Evolutionary conservation across 805 yeast genomes (phyloP), one percentile per base, ranked within the genome.

Genomic region (Yamadazyma tumulicola): DNA sequence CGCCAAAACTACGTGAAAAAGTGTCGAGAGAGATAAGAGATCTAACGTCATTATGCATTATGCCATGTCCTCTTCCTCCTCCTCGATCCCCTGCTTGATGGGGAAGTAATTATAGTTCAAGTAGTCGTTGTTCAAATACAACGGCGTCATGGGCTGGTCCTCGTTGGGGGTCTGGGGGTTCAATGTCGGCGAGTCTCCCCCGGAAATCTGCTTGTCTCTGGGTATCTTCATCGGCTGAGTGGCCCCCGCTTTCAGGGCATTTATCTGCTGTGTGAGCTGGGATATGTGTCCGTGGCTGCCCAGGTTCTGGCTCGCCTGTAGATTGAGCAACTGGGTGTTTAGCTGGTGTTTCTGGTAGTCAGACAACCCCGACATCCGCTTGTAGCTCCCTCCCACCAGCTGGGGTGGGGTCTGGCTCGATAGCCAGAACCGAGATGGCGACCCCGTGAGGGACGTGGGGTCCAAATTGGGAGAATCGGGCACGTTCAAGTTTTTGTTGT

Each of bases 381-480:
- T 37, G 40, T 44, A 31, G 12, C 57, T 52, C 18, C 42, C 52
- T 17, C 45, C 53, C 36, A 40, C 53, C 21, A 59, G 59, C 42
- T 46, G 48, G 12, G 80, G 79, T 1, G 80, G 80, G 0, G 80
- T 72, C 34, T 69, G 71, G 14, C 72, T 64, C n/a, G 68, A 61
- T 29, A 76, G 54, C 67, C 75, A 69, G 41, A 75, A 74, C 31
- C 74, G 52, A 4, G 79, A 73, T 1, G 81, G 81, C 0, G 79
- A 73, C 5, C 75, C 77, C 2, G 73, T 71, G 11, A 75, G 31
- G 4, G 78, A 72, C 0, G 70, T 64, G 2, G 81, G 79, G 28
- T 59, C 69, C 34, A 76, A 55, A 34, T 62, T 61, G 0, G 81
- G 81, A 1, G 79, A 73, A 34, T 71, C 78, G 0, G 81, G 79